phyloP scores from a whole-genome alignment of 441 rosid genomes.

The Rhodomyrtus psidioides region DNA sequence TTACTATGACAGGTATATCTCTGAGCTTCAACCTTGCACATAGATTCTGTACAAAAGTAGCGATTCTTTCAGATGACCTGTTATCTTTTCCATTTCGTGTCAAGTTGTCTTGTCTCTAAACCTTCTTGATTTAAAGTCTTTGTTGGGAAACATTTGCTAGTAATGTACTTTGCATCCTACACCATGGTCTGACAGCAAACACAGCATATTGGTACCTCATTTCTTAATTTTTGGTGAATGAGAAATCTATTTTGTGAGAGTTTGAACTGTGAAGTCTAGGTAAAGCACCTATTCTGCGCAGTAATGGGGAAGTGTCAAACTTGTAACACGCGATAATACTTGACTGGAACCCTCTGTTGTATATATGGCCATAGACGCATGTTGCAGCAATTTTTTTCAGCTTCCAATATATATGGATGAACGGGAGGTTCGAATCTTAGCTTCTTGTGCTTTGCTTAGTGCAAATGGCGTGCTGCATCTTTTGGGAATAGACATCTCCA shows the following conservation, averaged over 20 bases:
- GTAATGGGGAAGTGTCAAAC: not conserved
- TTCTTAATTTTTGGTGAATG: not conserved
- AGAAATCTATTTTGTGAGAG: not conserved
- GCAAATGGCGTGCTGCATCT: not conserved
- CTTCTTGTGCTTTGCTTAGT: not conserved
- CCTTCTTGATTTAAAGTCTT: not conserved
- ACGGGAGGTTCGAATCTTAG: not conserved
- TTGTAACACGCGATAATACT: not conserved
- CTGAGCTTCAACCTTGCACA: not conserved
- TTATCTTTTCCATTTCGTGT: not conserved
- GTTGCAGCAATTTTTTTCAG: not conserved
- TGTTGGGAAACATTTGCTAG: not conserved
- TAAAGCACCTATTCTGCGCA: not conserved
- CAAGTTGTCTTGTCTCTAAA: not conserved
- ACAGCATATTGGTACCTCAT: not conserved
- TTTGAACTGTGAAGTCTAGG: not conserved
- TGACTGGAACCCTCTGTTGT: not conserved
- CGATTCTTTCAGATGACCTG: not conserved
- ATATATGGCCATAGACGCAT: not conserved
- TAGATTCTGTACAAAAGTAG: not conserved
- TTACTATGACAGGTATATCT: constrained; percentile 60
- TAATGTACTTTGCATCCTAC: not conserved
- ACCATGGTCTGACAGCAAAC: not conserved
- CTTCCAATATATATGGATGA: not conserved
- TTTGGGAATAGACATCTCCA: not conserved